These are phyloP conservation scores for Talaromyces piceae DNA, from an alignment of 2,329 filamentous ascomycete species.

Conservation along the genomic window DNA sequence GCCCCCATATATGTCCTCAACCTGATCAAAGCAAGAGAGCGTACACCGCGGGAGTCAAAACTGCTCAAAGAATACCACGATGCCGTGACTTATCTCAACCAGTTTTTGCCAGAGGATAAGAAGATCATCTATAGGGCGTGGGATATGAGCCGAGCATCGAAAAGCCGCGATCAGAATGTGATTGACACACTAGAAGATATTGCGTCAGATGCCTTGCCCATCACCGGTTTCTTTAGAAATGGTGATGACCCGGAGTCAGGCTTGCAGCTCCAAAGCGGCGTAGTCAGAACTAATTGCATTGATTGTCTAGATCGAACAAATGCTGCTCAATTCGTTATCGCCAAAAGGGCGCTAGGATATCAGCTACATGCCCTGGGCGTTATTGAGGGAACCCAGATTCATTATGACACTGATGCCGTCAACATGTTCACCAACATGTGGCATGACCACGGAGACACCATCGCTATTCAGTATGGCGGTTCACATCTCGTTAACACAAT, in stretches of 20 bases:
- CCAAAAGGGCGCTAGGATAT: constrained; percentile 83
- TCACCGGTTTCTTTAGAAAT: constrained; percentile 92
- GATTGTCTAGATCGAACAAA: constrained; percentile 97
- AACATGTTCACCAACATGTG: constrained; percentile 98
- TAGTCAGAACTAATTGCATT: constrained; percentile 94
- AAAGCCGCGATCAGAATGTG: constrained; percentile 85
- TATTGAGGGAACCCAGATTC: constrained; percentile 67
- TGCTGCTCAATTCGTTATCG: constrained; percentile 95
- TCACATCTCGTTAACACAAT: constrained; percentile 98
- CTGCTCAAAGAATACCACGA: constrained; percentile 79
- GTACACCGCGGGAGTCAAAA: constrained; percentile 85
- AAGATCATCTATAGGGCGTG: constrained; percentile 92
- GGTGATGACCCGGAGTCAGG: constrained; percentile 62
- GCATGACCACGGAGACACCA: constrained; percentile 94
- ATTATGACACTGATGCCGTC: constrained; percentile 92
- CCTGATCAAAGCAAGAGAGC: constrained; percentile 80
- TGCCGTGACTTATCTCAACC: constrained; percentile 86
- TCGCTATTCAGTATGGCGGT: constrained; percentile 94
- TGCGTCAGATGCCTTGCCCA: constrained; percentile 74
- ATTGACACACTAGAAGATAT: constrained; percentile 87
- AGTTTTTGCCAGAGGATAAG: constrained; percentile 75
- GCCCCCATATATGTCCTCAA: constrained; percentile 88
- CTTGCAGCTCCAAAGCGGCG: constrained; percentile 74
- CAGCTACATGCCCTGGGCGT: constrained; percentile 89
- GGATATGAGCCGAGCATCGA: constrained; percentile 96